Conservation (phyloP, 2,329 filamentous ascomycete genomes). For the Proliferodiscus dingleyae region DNA sequence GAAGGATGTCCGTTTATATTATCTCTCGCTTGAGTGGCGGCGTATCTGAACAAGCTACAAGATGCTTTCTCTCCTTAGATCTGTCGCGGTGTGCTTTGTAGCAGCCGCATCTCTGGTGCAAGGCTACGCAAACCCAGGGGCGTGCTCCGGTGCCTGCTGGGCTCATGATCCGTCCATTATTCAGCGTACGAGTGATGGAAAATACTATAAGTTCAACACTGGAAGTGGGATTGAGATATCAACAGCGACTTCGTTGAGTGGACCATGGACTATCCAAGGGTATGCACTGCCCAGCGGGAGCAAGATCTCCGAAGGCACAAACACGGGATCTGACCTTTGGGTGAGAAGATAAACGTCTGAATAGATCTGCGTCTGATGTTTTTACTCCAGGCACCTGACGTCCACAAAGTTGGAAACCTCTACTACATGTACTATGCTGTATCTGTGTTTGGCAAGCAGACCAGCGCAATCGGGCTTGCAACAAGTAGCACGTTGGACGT, state of each 20-base stretch:
- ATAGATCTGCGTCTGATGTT: neutral
- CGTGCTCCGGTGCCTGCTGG: conserved; percentile 37
- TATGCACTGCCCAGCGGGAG: conserved; percentile 35
- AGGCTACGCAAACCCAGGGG: conserved; percentile 32
- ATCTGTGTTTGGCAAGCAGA: conserved; percentile 48
- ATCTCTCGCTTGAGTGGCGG: neutral
- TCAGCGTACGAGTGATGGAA: conserved; percentile 36
- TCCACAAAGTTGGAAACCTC: conserved; percentile 47
- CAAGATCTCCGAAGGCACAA: conserved; percentile 33
- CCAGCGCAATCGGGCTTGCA: conserved; percentile 48
- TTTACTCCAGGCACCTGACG: conserved; percentile 54
- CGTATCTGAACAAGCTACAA: neutral
- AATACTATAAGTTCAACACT: conserved; percentile 41
- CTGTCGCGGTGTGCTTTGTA: neutral
- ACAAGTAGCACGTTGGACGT: conserved; percentile 41
- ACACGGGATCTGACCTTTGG: conserved; percentile 34
- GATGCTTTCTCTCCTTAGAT: conserved; percentile 2
- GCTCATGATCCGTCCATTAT: conserved; percentile 40
- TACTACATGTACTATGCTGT: conserved; percentile 62
- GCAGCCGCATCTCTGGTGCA: conserved; percentile 10
- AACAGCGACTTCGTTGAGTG: conserved; percentile 34
- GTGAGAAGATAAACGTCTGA: conserved; percentile 17
- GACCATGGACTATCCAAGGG: conserved; percentile 39
- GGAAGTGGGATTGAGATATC: conserved; percentile 37
- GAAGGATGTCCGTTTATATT: neutral